Conservation (phyloP, 108 stramenopile genomes). For the Cyclotella sp. region DNA sequence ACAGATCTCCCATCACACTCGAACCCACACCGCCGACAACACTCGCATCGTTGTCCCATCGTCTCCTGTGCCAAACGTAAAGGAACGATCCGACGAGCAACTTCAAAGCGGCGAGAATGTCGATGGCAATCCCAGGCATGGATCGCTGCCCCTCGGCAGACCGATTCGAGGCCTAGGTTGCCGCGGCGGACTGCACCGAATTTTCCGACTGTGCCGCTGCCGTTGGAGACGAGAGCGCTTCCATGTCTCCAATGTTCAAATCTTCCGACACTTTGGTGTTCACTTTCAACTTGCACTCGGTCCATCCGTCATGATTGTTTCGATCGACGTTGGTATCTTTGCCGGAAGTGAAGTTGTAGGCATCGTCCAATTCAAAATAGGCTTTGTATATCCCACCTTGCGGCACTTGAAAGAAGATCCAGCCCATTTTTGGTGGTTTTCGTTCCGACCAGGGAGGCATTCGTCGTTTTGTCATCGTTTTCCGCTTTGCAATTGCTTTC, state of each 20-base stretch:
- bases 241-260: neutral
- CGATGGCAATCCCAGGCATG: neutral
- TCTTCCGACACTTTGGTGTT: conserved; percentile 10
- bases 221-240: neutral
- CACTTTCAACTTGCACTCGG: conserved; percentile 15
- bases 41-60: neutral
- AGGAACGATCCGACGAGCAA: neutral
- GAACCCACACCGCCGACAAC: neutral
- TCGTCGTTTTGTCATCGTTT: neutral
- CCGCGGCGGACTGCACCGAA: too few relatives aligned
- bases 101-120: neutral
- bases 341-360: conserved; percentile 30
- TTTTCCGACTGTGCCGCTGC: too few relatives aligned
- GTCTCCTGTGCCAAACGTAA: neutral
- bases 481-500: neutral
- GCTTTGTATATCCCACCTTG: conserved; percentile 18
- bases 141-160: too few relatives aligned
- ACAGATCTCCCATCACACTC: neutral
- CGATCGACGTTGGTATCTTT: conserved; percentile 27
- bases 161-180: neutral
- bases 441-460: neutral
- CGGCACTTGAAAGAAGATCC: conserved; percentile 37
- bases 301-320: conserved; percentile 21
- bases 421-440: conserved; percentile 27
- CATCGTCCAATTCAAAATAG: conserved; percentile 30